Base-by-base conservation (phyloP, 169 alveolate species). In the Amoebophrya sp. region DNA sequence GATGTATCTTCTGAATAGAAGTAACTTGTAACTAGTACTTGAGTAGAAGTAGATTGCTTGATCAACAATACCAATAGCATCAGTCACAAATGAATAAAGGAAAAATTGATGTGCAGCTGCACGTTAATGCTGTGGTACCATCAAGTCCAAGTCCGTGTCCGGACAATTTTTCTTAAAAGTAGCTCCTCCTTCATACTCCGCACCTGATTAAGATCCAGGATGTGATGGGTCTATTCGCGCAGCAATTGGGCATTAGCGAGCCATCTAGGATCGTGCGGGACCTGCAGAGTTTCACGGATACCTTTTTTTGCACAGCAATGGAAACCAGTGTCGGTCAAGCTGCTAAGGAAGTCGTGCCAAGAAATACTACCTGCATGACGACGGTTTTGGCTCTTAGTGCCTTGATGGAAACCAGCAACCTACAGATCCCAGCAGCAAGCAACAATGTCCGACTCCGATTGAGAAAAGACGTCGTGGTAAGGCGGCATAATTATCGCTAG, bases 401-500 rank as follows among this genome's bases (percentile, higher is more conserved):
- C 39, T 76, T 89, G 91, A 89, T 89, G 53, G 91, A 89, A 23
- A 26, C 41, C 29, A 38, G 40, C 54, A 41, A 89, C 65, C 91
- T 89, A 39, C 91, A 89, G 26, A 40, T 89, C 24, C 91, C 91
- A 0, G 76, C 41, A 0, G 91, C 91, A 3, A 24, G 40, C n/a
- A 40, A 89, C 55, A 89, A 89, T 38, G 53, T 89, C 77, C 91
- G 91, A 18, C 24, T 89, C 33, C 53, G 91, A 38, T 76, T 89
- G 39, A 23, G 65, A 1, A 89, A 89, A 24, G 91, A 89, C 65
- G 38, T 36, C 10, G n/a, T 65, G 38, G 83, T 53, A n/a, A n/a
- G n/a, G n/a, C n/a, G n/a, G n/a, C n/a, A n/a, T n/a, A n/a, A n/a
- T n/a, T n/a, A n/a, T n/a, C n/a, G n/a, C n/a, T n/a, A n/a, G n/a